Base-by-base conservation (phyloP, 2,329 filamentous ascomycete genomes). In the Penicillium sp. region DNA sequence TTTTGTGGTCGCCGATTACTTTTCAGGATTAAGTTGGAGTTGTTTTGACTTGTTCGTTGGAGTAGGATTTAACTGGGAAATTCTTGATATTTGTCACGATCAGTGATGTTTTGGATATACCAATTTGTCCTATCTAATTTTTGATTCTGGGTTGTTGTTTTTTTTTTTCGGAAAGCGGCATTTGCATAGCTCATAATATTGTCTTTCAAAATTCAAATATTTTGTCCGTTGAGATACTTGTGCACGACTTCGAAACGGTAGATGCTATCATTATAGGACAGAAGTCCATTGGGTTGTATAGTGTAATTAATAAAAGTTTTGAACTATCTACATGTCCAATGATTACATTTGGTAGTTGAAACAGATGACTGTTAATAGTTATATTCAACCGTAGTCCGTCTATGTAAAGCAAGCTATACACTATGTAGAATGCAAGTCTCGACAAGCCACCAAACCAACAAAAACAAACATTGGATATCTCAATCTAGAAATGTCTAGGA, bases 401-500 rank as follows among this genome's bases (percentile, higher is more conserved):
- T 33, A 33, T 33, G 5, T 33, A 14, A 33, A 33, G 13, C 7
- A 33, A 33, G 13, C 29, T 33, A 37, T 40, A 40, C 21, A 40
- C 18, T 23, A 40, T 40, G 37, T 11, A 40, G 21, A 23, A 18
- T 39, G 34, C 14, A 39, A 9, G 3, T 18, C 18, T 21, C 7
- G 18, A 31, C 26, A 14, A 31, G 9, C 2, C 34, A n/a, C 11
- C 23, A 19, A 10, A 34, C 13, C 10, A 42, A 40, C 6, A n/a
- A 37, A 34, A 23, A 48, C 26, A 39, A 48, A 40, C 14, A 45
- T 40, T 52, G 33, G 34, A 44, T 55, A 52, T 52, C 56, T 29
- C 37, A 44, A 51, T 53, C 42, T 55, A 44, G 49, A 40, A 43
- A 48, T n/a, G 34, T 28, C 29, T 34, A 40, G 39, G 24, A 16